Conservation (phyloP, 306 rosid genomes). For the Rosa rugosa region DNA sequence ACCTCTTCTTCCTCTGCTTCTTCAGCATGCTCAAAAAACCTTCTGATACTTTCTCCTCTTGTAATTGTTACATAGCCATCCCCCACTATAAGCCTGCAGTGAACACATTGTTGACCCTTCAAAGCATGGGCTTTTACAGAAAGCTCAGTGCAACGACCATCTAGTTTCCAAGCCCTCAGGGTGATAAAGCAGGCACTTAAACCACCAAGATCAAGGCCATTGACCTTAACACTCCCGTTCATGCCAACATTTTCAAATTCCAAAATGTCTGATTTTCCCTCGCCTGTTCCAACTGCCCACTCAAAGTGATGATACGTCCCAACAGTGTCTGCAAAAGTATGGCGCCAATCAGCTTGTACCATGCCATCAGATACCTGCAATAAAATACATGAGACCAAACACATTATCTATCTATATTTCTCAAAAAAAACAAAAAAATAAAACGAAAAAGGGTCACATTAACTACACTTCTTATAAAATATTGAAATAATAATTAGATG, state of each 20-base stretch:
- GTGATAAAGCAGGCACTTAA: conserved; percentile 81
- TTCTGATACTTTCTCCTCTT: conserved; percentile 86
- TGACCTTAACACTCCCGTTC: conserved; percentile 70
- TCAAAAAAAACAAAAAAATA: neutral
- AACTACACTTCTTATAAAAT: neutral
- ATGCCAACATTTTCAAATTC: conserved; percentile 95
- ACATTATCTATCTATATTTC: conserved; percentile 22
- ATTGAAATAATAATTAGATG: neutral
- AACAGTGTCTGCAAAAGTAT: conserved; percentile 76
- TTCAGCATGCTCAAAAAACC: conserved; percentile 98
- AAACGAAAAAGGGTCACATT: neutral
- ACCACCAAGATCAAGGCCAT: conserved; percentile 82
- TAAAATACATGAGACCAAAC: conserved; percentile 21
- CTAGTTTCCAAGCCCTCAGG: conserved; percentile 92
- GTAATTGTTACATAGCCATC: conserved; percentile 88
- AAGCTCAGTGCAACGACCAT: conserved; percentile 87
- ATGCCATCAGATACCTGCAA: conserved; percentile 80
- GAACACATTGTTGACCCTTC: conserved; percentile 93
- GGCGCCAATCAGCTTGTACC: conserved; percentile 89
- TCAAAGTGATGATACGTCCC: conserved; percentile 93
- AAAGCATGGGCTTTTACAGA: conserved; percentile 95
- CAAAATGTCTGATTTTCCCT: conserved; percentile 92
- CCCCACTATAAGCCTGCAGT: conserved; percentile 87
- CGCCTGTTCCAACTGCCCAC: conserved; percentile 98
- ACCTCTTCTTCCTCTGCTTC: conserved; percentile 99